Percentiles rank a stretch among this genome's conserved stretches.
Conservation (phyloP, 2,329 filamentous ascomycete species). For the Metarhizium robertsii region DNA sequence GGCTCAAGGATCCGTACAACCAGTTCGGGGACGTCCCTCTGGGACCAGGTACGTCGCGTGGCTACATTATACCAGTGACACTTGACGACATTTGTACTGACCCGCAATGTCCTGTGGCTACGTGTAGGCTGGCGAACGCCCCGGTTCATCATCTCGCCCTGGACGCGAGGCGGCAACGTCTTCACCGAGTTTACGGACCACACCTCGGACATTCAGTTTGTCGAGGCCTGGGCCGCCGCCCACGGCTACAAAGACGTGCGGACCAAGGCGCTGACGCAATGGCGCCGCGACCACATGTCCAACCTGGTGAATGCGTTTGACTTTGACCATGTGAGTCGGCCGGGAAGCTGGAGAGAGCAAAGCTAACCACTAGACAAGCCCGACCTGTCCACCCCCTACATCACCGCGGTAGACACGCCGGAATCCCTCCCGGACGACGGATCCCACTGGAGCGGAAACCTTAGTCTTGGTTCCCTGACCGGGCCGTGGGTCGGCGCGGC, state of each 20-base stretch:
- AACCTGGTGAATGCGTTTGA: conserved; percentile 24
- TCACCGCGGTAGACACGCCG: conserved; percentile 3
- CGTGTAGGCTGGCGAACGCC: conserved; percentile 32
- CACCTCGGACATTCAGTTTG: conserved; percentile 42
- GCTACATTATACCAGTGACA: no score
- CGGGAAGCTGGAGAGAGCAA: no score
- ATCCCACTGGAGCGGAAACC: conserved; percentile 7
- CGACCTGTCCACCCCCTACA: conserved; percentile 6
- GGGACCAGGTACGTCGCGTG: conserved; percentile 17
- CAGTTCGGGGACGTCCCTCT: conserved; percentile 13
- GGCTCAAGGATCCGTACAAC: conserved; percentile 32
- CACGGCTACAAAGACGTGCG: conserved; percentile 24
- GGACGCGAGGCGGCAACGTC: conserved; percentile 41
- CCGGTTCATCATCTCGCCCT: conserved; percentile 44
- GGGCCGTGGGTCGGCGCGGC: conserved; percentile 11
- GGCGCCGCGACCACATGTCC: conserved; percentile 19
- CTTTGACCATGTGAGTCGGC: conserved; percentile 25
- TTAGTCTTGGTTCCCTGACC: conserved; percentile 10
- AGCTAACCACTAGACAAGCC: conserved; percentile 3
- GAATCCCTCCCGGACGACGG: conserved; percentile 3
- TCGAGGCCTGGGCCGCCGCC: conserved; percentile 33
- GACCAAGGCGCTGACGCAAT: conserved; percentile 13
- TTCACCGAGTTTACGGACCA: conserved; percentile 45
- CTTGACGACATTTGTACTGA: no score
- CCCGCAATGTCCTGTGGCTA: no score